Evolutionary conservation across 2,329 filamentous ascomycete species (phyloP), one percentile per base, ranked within the genome.

Genomic region (Trichoderma arundinaceum): DNA sequence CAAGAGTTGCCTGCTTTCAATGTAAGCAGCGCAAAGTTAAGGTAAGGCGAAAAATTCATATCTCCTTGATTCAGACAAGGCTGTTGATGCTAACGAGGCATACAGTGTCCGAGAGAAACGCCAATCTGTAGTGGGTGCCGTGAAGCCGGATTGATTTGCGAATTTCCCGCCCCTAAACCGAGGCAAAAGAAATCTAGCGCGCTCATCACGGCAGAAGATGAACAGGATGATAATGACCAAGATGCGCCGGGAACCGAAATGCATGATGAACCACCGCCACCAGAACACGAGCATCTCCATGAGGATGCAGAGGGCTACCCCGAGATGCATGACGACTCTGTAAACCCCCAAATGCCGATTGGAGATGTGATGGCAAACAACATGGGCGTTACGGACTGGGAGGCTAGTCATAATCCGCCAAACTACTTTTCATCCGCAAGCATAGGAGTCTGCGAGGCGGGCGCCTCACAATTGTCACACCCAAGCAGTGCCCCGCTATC

Each of bases 111-210:
- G 10, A 78, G 74, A 53, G 75, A 77, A 48, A 76, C 73, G 44
- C 81, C 81, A 4, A 70, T 70, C 1, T 83, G 82, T 67, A 72
- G 71, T 7, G 74, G 75, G 43, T 83, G 81, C 32, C 62, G 74
- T 22, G 68, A 70, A 7, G 65, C 70, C 5, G 75, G 74, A 0
- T 64, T 72, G 5, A 66, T 68, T 7, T 83, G 81, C 66, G 72
- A 78, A 54, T 83, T 82, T 68, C 73, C 79, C 22, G 69, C 74
- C n/a, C 71, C 73, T 12, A 77, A 73, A 44, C 70, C 63, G 17
- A 72, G 70, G 56, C 72, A 71, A 33, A 70, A 33, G 39, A 73
- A 72, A 60, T 68, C 73, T 15, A 64, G 66, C 3, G 69, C 70
- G 33, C 33, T 68, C 6, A 68, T 69, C 19, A 52, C 49, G 7